Base-by-base conservation (phyloP, 2,329 filamentous ascomycete species). In the Alternaria sp. region DNA sequence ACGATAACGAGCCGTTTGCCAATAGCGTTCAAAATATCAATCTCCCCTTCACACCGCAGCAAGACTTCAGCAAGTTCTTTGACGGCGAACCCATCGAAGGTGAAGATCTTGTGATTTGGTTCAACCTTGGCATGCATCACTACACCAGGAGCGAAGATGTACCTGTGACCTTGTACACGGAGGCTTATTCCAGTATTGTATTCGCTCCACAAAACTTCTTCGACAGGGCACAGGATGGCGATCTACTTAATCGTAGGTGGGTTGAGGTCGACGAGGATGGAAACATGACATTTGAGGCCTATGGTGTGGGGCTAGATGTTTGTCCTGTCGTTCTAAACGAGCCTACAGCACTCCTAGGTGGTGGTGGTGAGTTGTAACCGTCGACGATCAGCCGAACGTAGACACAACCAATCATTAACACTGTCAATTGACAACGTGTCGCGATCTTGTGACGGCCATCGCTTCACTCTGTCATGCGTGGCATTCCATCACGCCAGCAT, bases 51-150 rank as follows among this genome's bases (percentile, higher is more conserved):
- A 79, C 82, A 60, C 83, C 82, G 8, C 78, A 81, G 54, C 77
- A 83, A 45, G 80, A 87, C 69, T 88, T 88, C 66, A 72, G 73
- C 59, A 80, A 82, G 26, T 86, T 87, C 74, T 83, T 85, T 46
- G 75, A 86, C 64, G 79, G 75, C 30, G 83, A 86, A 68, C 70
- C 72, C 62, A 67, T 83, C 5, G 80, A 82, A 19, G 74, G 79
- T 28, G 77, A 81, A 58, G 79, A 81, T 61, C 23, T 77, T 4
- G 83, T 86, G 2, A 62, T 85, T 5, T 86, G 83, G 77, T 82
- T 86, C 70, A 86, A 86, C 65, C 73, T 86, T 6, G 84, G 84
- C 43, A 83, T 84, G 72, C 84, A 86, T 68, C 69, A 81, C 46
- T 67, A 62, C 25, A 63, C 60, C 0, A 55, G 62, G 4, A 64